Evolutionary conservation across 1,284 basidiomycete species (phyloP).

Genomic region (Flammula alnicola): DNA sequence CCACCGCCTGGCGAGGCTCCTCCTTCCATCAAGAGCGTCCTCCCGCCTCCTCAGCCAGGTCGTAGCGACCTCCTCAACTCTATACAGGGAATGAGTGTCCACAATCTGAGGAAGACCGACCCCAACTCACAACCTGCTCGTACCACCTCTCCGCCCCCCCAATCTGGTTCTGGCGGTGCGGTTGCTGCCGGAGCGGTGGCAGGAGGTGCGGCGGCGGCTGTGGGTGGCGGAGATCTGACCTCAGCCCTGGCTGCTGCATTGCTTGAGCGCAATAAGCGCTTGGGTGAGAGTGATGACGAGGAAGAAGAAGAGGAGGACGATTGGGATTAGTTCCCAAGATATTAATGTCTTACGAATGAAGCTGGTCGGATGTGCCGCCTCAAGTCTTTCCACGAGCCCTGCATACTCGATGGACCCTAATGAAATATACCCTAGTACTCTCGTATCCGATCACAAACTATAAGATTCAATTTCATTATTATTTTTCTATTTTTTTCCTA

Average conservation of each 20-base stretch:
- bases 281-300: slow-evolving; percentile 89
- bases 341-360: no score
- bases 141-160: slow-evolving; percentile 31
- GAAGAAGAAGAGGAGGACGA: slow-evolving; percentile 91
- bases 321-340: slow-evolving; percentile 80
- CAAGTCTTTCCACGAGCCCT: no score
- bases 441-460: no score
- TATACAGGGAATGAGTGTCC: slow-evolving; percentile 62
- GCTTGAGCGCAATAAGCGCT: slow-evolving; percentile 82
- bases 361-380: no score
- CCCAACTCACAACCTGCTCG: slow-evolving; percentile 35
- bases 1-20: slow-evolving; percentile 33
- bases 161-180: slow-evolving; percentile 32
- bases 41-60: slow-evolving; percentile 50
- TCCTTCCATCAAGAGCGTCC: slow-evolving; percentile 30
- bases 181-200: slow-evolving; percentile 48
- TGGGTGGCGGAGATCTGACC: slow-evolving; percentile 53
- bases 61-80: slow-evolving; percentile 63
- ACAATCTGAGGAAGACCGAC: slow-evolving; percentile 75
- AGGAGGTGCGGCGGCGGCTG: slow-evolving; percentile 34
- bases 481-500: no score
- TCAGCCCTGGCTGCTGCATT: slow-evolving; percentile 58
- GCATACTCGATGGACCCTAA: no score
- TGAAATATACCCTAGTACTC: no score
- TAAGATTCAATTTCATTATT: no score